Base-by-base conservation (phyloP, 2,329 filamentous ascomycete species). In the Exophiala calicioides region DNA sequence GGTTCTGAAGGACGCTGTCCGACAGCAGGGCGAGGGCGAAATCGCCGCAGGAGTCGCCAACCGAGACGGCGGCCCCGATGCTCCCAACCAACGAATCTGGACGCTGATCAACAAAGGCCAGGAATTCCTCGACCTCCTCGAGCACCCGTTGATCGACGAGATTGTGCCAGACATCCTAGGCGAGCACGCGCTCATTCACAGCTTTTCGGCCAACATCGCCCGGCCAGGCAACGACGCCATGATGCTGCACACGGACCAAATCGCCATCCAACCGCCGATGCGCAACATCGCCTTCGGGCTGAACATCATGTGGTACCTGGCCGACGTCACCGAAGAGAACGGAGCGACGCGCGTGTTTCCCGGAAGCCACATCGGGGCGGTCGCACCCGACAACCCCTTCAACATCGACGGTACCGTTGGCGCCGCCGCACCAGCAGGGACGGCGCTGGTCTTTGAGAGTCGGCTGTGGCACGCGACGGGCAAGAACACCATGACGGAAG, bases 381-480 rank as follows among this genome's bases (percentile, higher is more conserved):
- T 47, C 15, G 48, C 48, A 5, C 47, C 47, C 7, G 47, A 50
- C 18, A 41, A 50, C 27, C 48, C 48, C 19, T 51, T 42, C 37
- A 47, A 47, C 18, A 37, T 43, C n/a, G 48, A 47, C 37, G 48
- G 38, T 4, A 44, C 44, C 10, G 30, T 51, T 7, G 42, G 37
- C 3, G 50, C 50, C 4, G 46, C 45, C 15, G 50, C 39, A 8
- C 40, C 37, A 8, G 50, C 46, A n/a, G 45, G 50, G 3, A 53
- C 50, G 26, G 33, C 37, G 5, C 20, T 53, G 18, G 50, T 48
- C 8, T 52, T 48, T 13, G 49, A 52, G 27, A 52, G 45, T 27
- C 33, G 44, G n/a, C 35, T 49, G 9, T 53, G 46, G 50, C 46
- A 53, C 35, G 45, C 45, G 15, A 53, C 50, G 8, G 50, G 50